Conservation (phyloP, 345 rosid species). For the Populus pruinosa region DNA sequence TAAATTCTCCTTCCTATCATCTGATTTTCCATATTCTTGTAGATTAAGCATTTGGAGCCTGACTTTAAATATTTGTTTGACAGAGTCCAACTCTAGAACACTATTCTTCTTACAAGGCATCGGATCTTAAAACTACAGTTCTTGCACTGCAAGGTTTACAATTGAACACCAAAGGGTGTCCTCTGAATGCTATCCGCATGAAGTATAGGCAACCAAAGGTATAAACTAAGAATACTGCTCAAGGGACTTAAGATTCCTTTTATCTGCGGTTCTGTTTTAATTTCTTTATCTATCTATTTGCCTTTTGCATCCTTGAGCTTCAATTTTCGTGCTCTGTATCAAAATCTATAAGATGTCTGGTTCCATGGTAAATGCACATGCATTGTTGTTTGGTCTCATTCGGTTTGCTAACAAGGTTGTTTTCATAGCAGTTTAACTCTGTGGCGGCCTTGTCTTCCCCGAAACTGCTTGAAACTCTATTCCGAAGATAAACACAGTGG, state of each 20-base stretch:
- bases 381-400: background rate
- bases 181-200: conserved; percentile 60
- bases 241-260: background rate
- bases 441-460: conserved; percentile 66
- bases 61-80: background rate
- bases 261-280: background rate
- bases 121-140: conserved; percentile 51
- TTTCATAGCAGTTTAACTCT: conserved; percentile 59
- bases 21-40: conserved; percentile 1
- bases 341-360: background rate
- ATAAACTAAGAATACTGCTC: conserved; percentile 4
- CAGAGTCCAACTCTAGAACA: conserved; percentile 82
- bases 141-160: conserved; percentile 65
- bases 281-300: background rate
- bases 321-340: background rate
- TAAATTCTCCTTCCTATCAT: conserved; percentile 21
- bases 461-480: conserved; percentile 53
- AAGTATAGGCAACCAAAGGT: conserved; percentile 78
- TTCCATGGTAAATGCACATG: background rate
- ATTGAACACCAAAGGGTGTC: conserved; percentile 55
- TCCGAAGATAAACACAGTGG: conserved; percentile 35
- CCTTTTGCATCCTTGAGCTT: background rate
- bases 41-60: conserved; percentile 6
- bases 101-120: conserved; percentile 63
- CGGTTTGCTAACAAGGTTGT: conserved; percentile 9